Evolutionary conservation across 768 basidiomycete genomes (phyloP).

Genomic region (Boletus fagicola): DNA sequence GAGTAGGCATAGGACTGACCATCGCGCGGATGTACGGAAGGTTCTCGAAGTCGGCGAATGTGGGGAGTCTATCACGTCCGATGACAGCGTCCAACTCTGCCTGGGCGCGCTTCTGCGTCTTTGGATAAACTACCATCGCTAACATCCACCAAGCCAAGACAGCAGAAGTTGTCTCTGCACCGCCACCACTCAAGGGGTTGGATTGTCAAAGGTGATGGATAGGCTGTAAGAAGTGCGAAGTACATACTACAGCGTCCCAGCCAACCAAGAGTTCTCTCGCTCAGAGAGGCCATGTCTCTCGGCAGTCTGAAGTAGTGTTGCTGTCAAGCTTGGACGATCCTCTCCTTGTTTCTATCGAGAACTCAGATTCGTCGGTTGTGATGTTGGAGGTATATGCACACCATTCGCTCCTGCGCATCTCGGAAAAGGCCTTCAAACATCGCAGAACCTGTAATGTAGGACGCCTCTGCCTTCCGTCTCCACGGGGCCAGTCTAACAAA

Average conservation of each 20-base stretch:
- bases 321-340: neutral
- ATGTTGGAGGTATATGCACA: neutral
- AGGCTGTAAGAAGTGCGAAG: neutral
- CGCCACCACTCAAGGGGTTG: neutral
- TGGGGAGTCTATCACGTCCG: constrained; percentile 20
- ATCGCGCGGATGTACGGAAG: constrained; percentile 9
- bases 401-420: constrained; percentile 1
- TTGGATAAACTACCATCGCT: constrained; percentile 27
- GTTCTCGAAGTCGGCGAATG: constrained; percentile 7
- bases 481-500: neutral
- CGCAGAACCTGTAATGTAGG: neutral
- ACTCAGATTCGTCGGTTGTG: neutral
- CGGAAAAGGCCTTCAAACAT: constrained; percentile 1
- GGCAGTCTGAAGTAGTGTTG: neutral
- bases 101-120: constrained; percentile 26
- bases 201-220: neutral
- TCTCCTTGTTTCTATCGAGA: constrained; percentile 1
- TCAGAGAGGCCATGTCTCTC: constrained; percentile 6
- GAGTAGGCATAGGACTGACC: neutral
- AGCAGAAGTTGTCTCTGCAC: constrained; percentile 3
- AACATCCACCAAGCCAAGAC: constrained; percentile 22
- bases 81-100: constrained; percentile 26
- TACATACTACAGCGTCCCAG: constrained; percentile 14
- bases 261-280: constrained; percentile 19
- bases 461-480: neutral